Base-by-base conservation (phyloP, 2,329 filamentous ascomycete species). In the Diaporthe sp. region DNA sequence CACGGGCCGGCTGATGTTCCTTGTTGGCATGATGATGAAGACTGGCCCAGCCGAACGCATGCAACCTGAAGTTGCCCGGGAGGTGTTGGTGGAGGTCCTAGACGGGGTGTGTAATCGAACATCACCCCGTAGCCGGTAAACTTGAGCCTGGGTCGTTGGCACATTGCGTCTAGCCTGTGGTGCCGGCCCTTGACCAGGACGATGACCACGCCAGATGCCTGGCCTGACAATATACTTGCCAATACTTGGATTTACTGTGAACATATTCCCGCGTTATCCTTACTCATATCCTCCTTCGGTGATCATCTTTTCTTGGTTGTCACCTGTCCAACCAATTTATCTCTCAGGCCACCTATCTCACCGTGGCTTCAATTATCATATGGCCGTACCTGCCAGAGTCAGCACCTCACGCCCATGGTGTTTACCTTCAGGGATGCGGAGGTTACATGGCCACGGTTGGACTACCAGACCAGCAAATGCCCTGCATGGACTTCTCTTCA, bases 11-110 rank as follows among this genome's bases (percentile, higher is more conserved):
- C 84, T 91, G 59, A 91, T 91, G 89, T 91, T 87, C 77, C 82
- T 91, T 2, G 86, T 91, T 7, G 90, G 90, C 27, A 89, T 87
- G 81, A 88, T 92, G 87, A 87, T 92, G 83, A 83, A 85, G 6
- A 78, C 86, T 1, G 90, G 89, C 0, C 85, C 85, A 4, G 86
- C 89, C 58, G 88, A 90, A 79, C 83, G 87, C 37, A 90, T 91
- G 74, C 86, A 90, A 70, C 89, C 90, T 1, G 81, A 81, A 32
- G 86, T 81, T 37, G 89, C 88, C 0, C 87, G 90, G 80, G 81
- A 77, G 19, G 81, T 87, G 2, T 84, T 91, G 83, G 80, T 80
- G 55, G 73, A 72, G 25, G 77, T 79, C 27, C 75, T 86, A 2
- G 78, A 81, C 70, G 69, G 77, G 19, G 76, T 77, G 27, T 70